These are phyloP conservation scores for Gossypium davidsonii DNA, from an alignment of 441 rosid species.

Conservation along the genomic window DNA sequence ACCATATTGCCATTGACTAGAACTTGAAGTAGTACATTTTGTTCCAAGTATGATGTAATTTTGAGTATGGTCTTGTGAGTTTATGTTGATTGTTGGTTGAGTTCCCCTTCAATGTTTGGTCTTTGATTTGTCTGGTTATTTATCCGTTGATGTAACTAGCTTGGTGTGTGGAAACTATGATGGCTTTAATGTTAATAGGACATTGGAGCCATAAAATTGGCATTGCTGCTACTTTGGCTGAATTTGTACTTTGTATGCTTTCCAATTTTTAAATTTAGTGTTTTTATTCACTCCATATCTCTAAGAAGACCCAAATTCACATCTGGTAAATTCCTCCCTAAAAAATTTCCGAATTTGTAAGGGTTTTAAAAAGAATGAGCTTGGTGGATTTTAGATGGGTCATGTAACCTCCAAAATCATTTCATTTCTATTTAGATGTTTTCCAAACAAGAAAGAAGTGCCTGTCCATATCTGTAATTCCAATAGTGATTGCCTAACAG, in stretches of 20 bases:
- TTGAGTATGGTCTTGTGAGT: background rate
- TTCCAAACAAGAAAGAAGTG: background rate
- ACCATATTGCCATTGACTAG: slow-evolving; percentile 11
- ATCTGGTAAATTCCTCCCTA: background rate
- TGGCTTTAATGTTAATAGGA: background rate
- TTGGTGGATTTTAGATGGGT: background rate
- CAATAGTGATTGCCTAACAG: background rate
- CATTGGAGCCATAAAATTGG: background rate
- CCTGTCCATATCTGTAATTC: background rate
- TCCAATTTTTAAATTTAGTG: background rate
- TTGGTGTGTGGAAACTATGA: background rate
- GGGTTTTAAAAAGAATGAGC: background rate
- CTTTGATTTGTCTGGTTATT: background rate
- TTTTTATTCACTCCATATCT: background rate
- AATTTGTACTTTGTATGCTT: too few relatives aligned
- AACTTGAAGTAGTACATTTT: background rate
- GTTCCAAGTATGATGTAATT: background rate
- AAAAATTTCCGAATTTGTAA: background rate
- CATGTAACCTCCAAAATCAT: background rate
- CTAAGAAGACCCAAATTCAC: background rate
- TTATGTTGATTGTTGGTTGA: background rate
- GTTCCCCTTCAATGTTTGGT: background rate
- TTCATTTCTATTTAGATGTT: background rate
- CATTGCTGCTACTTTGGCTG: background rate
- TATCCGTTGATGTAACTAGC: background rate